Evolutionary conservation across 805 yeast species (phyloP), one percentile per base, ranked within the genome.

Genomic region (Metschnikowia cubensis): DNA sequence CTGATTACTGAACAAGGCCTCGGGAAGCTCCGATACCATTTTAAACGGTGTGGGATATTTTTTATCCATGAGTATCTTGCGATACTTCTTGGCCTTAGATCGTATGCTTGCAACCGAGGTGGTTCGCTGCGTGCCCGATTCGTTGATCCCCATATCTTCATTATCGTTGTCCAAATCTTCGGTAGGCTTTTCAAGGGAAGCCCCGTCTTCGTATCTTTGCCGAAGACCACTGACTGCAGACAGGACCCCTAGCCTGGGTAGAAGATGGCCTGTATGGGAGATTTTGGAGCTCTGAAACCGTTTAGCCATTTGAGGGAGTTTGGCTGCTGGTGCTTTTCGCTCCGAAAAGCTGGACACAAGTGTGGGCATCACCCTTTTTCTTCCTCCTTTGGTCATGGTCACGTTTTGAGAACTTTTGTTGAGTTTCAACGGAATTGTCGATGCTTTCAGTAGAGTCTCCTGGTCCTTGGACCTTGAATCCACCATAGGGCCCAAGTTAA

Each of bases 321-420:
- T 31, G 13, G 6, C 15, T 13, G 18, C 8, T 29, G 48, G 17
- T 29, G 35, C 14, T 44, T 40, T 18, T 25, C 65, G 61, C 11
- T 43, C 52, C 14, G 75, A 63, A 1, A 79, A 60, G 1, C 73
- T 62, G 0, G 91, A 81, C 3, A 86, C 75, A 13, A 86, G 65
- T 20, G 83, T 73, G 4, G 94, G 95, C 0, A 87, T 79, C 2
- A 87, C 89, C 56, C 94, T 68, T 58, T 86, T 87, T 59, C 81
- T 82, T 3, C 94, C 94, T 35, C 85, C 84, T 58, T 87, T 86
- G 0, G 91, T 81, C 4, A 87, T 76, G 2, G 87, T 77, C 1
- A 84, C 77, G 68, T 67, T 83, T 78, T 64, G 67, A 18, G 56
- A 49, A 29, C 56, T 35, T 47, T 61, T 56, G 29, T n/a, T 22